A percentile compares a stretch with the other conserved stretches of the same genome.
Evolutionary conservation across 148 eudicot genomes (phyloP).

Genomic region (Selenicereus undatus): DNA sequence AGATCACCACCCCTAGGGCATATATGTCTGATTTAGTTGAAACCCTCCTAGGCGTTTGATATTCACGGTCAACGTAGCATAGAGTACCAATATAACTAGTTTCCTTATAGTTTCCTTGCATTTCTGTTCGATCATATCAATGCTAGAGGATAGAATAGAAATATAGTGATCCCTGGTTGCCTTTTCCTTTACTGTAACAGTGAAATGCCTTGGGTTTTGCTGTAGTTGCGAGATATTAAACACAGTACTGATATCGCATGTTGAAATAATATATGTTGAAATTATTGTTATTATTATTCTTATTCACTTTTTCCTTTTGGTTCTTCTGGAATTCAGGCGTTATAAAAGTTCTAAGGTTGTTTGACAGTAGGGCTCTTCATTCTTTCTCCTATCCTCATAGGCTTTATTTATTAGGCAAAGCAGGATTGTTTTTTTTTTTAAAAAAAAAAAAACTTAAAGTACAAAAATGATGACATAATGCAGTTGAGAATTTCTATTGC

Average conservation of each 20-base stretch:
- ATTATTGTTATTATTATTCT: too few relatives aligned
- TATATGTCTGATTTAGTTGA: constrained; percentile 79
- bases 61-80: constrained; percentile 92
- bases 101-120: constrained; percentile 57
- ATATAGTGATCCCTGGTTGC: too few relatives aligned
- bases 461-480: neutral
- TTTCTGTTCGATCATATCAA: too few relatives aligned
- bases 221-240: too few relatives aligned
- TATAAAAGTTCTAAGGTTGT: neutral
- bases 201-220: too few relatives aligned
- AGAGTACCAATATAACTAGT: constrained; percentile 77
- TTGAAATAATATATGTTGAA: too few relatives aligned
- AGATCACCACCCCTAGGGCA: too few relatives aligned
- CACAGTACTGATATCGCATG: too few relatives aligned
- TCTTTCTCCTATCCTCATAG: neutral
- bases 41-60: constrained; percentile 72
- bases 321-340: neutral
- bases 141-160: too few relatives aligned
- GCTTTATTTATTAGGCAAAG: neutral
- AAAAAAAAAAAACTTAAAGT: neutral
- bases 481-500: neutral
- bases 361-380: neutral
- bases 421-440: neutral
- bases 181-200: too few relatives aligned
- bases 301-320: too few relatives aligned